Conservation (phyloP, 192 early-diverging fungal species). For the Backusella parvicylindrica region DNA sequence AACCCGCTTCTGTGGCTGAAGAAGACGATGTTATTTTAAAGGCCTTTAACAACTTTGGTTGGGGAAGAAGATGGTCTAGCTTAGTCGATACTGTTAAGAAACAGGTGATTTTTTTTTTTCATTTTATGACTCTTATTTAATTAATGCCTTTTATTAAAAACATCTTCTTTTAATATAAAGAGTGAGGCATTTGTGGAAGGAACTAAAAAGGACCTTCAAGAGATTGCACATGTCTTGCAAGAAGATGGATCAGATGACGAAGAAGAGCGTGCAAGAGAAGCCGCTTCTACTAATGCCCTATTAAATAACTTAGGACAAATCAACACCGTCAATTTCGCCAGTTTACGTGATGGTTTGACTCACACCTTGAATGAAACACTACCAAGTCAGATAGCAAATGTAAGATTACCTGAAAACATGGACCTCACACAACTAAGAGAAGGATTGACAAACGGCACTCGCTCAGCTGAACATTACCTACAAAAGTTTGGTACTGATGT, state of each 20-base stretch:
- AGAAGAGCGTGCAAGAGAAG: constrained; percentile 3
- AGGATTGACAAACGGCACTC: constrained; percentile 33
- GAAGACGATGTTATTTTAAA: constrained; percentile 26
- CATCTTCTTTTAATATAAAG: not conserved
- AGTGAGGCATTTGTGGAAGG: constrained; percentile 44
- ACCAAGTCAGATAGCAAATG: not conserved
- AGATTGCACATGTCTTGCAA: constrained; percentile 44
- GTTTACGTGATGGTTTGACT: not conserved
- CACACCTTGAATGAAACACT: constrained; percentile 2
- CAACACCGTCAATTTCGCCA: not conserved
- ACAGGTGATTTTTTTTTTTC: constrained; percentile 18
- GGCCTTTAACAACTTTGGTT: constrained; percentile 30
- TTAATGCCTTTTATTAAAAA: not conserved
- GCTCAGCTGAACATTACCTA: constrained; percentile 50
- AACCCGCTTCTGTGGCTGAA: not conserved
- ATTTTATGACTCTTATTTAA: not conserved
- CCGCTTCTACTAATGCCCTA: not conserved
- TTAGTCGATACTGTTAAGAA: constrained; percentile 31
- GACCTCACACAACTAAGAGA: constrained; percentile 26
- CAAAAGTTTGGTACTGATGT: constrained; percentile 45
- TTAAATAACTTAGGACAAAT: not conserved
- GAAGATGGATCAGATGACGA: constrained; percentile 29
- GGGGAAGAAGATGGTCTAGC: constrained; percentile 9
- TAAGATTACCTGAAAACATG: constrained; percentile 29
- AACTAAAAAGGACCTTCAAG: constrained; percentile 47